Evolutionary conservation across 108 stramenopile species (phyloP).

Genomic region (Stephanodiscus triporus): DNA sequence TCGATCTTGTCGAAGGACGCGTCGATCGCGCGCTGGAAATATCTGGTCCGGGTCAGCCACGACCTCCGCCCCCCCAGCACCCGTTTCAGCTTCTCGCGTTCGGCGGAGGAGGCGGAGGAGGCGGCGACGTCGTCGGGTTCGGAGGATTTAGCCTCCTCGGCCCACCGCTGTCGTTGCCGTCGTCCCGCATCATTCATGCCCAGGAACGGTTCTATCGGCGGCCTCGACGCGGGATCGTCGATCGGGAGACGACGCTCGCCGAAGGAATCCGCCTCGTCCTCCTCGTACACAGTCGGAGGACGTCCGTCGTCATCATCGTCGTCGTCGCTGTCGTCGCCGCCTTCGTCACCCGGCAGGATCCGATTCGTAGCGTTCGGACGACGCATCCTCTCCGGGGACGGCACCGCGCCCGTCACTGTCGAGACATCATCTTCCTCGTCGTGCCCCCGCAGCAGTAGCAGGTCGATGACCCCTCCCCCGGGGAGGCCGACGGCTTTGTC

Average conservation of each 20-base stretch:
- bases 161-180: too few species aligned
- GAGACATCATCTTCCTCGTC: not conserved
- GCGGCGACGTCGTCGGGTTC: too few species aligned
- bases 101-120: not conserved
- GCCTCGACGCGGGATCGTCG: too few species aligned
- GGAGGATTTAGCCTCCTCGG: too few species aligned
- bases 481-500: too few species aligned
- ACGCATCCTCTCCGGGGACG: not conserved
- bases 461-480: too few species aligned
- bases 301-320: constrained; percentile 18
- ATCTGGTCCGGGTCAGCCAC: constrained; percentile 47
- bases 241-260: too few species aligned
- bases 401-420: not conserved
- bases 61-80: not conserved
- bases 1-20: constrained; percentile 70
- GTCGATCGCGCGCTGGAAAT: constrained; percentile 59
- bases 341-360: too few species aligned
- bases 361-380: not conserved
- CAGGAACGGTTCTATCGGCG: too few species aligned
- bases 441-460: too few species aligned
- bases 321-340: constrained; percentile 18
- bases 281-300: constrained; percentile 21
- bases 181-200: too few species aligned
- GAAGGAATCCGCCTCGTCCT: not conserved
- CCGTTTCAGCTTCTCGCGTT: not conserved